phyloP scores from a whole-genome alignment of 1,284 basidiomycete genomes.

The Boletus semigastroideus region DNA sequence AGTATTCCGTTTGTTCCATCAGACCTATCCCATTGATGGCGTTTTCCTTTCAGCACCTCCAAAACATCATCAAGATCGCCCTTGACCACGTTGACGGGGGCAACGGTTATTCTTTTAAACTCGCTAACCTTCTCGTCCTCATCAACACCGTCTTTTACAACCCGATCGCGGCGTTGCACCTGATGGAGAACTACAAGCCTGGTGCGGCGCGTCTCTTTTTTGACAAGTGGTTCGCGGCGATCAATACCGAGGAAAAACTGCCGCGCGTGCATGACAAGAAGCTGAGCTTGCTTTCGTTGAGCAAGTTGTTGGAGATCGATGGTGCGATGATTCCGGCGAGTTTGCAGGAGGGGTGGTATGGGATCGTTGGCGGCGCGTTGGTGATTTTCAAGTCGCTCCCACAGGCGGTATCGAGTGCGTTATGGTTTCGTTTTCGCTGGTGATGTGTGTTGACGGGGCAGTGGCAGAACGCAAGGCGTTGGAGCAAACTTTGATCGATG shows the following conservation, averaged over 20 bases:
- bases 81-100: constrained; percentile 57
- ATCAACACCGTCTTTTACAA: constrained; percentile 88
- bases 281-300: constrained; percentile 74
- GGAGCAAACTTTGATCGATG: constrained; percentile 56
- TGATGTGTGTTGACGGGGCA: constrained; percentile 5
- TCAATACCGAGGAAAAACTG: constrained; percentile 60
- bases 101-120: constrained; percentile 63
- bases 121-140: constrained; percentile 81
- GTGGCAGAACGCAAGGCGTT: constrained; percentile 62
- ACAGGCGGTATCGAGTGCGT: constrained; percentile 65
- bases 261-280: constrained; percentile 93
- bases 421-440: neutral
- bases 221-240: constrained; percentile 74
- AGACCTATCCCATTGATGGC: neutral
- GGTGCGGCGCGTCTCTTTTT: constrained; percentile 72
- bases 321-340: constrained; percentile 54
- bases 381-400: constrained; percentile 76
- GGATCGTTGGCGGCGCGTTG: constrained; percentile 67
- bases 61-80: constrained; percentile 60
- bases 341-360: constrained; percentile 69
- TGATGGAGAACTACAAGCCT: constrained; percentile 65
- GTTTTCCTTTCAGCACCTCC: constrained; percentile 39
- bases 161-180: constrained; percentile 69
- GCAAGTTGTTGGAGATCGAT: constrained; percentile 70
- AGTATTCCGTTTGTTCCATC: neutral